A percentile compares a stretch with the other conserved stretches of the same genome.
phyloP scores from a whole-genome alignment of 495 filamentous ascomycete genomes.

The Tetracladium setigerum region DNA sequence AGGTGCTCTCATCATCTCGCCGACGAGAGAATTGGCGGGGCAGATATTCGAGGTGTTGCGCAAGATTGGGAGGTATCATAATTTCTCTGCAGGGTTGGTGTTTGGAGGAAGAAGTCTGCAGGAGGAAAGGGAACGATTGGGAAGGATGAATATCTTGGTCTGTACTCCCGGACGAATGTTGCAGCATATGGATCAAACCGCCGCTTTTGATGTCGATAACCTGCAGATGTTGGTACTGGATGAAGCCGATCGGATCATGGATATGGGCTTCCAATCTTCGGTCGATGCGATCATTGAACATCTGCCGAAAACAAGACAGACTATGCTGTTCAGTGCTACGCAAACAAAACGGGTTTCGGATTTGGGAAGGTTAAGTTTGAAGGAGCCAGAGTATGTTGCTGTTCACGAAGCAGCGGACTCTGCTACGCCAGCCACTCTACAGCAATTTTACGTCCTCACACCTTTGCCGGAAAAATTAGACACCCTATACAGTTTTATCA shows the following conservation, averaged over 20 bases:
- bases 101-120: conserved; percentile 90
- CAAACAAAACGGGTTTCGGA: conserved; percentile 93
- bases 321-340: conserved; percentile 90
- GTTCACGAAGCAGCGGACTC: conserved; percentile 75
- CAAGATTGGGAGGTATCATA: conserved; percentile 82
- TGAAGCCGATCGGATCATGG: conserved; percentile 93
- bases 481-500: conserved; percentile 85
- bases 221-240: conserved; percentile 90
- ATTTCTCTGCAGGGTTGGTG: conserved; percentile 86
- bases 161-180: conserved; percentile 93
- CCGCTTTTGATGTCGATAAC: conserved; percentile 81
- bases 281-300: conserved; percentile 94
- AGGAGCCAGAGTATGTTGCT: conserved; percentile 89
- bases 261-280: conserved; percentile 91
- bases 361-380: conserved; percentile 77
- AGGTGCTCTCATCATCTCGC: conserved; percentile 86
- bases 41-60: conserved; percentile 96
- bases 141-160: conserved; percentile 95
- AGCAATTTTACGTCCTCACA: conserved; percentile 85
- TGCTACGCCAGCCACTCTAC: conserved; percentile 77
- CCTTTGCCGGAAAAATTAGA: conserved; percentile 83
- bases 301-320: conserved; percentile 80
- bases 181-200: conserved; percentile 93
- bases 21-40: conserved; percentile 89
- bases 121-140: conserved; percentile 80